Conservation (phyloP, 352 stramenopile genomes). For the Plasmopara viticola region DNA sequence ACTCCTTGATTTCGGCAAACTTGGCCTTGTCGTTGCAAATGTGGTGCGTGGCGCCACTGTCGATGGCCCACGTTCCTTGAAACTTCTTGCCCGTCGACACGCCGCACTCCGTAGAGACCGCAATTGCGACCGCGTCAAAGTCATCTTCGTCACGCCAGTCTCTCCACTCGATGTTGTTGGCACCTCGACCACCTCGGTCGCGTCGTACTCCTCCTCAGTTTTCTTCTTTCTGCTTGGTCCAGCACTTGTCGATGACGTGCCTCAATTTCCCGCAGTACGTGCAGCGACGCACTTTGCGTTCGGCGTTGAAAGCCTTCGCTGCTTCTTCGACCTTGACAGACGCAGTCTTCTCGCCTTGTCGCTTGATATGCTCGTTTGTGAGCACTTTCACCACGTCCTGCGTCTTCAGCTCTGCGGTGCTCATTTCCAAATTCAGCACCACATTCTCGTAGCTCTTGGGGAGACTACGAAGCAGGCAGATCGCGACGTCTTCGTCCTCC, state of each 20-base stretch:
- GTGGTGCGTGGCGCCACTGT: neutral
- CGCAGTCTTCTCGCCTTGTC: neutral
- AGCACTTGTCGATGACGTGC: neutral
- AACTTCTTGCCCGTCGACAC: neutral
- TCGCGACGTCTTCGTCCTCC: neutral
- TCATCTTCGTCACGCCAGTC: neutral
- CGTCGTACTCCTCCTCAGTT: neutral
- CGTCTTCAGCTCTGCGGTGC: neutral
- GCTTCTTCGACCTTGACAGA: neutral
- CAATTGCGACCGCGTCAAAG: neutral
- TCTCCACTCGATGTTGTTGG: too few species aligned
- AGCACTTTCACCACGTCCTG: neutral
- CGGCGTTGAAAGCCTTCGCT: neutral
- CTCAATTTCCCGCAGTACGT: too few species aligned
- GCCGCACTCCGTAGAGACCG: neutral
- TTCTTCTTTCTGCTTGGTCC: conserved; percentile 2
- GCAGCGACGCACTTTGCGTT: neutral
- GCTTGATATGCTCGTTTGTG: neutral
- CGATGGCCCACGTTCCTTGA: neutral
- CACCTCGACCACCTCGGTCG: neutral
- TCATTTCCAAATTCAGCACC: neutral
- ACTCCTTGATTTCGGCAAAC: neutral
- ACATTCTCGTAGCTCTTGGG: conserved; percentile 2
- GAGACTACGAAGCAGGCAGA: conserved; percentile 1
- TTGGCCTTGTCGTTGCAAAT: neutral